Evolutionary conservation across 2,329 filamentous ascomycete species (phyloP), one percentile per base, ranked within the genome.

Genomic region (Claviceps sp.): DNA sequence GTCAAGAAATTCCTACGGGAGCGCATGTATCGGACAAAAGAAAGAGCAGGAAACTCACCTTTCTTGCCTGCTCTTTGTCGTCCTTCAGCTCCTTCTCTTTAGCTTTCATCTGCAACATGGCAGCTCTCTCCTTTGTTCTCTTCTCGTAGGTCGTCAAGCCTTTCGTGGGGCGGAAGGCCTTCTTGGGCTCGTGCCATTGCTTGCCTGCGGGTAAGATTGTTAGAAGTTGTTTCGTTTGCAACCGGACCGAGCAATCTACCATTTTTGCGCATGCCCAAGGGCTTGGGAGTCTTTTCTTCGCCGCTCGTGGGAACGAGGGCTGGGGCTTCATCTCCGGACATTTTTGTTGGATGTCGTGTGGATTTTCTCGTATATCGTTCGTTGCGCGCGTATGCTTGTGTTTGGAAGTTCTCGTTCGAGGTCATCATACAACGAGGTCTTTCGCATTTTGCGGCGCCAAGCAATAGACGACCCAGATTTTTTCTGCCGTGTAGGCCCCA

Each of bases 41-140:
- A 8, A 8, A 30, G 22, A 19, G 22, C 22, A 22, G 22, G 22
- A 7, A 19, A 38, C 77, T 56, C 69, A 93, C 89, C 76, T 91
- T 76, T 70, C 89, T 79, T 68, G 85, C 85, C n/a, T 85, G 80
- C 65, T 95, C 89, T 71, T 95, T 96, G 72, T 96, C 93, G 0
- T 89, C 87, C 73, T 91, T 94, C 81, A 98, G 82, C 68, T 96
- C 89, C 70, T 87, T 90, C 72, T 97, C 93, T 64, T 89, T 89
- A 39, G 89, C 87, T 73, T 96, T 97, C 61, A 87, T 80, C n/a
- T 87, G 81, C 13, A 80, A 78, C 60, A 83, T 77, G 7, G 82
- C 78, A 56, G 82, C 79, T 50, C 89, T 81, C 56, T 83, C 77
- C 60, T 84, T 82, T 46, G 80, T 73, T 50, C 91, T 83, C 68